Evolutionary conservation across 495 filamentous ascomycete genomes (phyloP).

Genomic region (Penicillium roqueforti): DNA sequence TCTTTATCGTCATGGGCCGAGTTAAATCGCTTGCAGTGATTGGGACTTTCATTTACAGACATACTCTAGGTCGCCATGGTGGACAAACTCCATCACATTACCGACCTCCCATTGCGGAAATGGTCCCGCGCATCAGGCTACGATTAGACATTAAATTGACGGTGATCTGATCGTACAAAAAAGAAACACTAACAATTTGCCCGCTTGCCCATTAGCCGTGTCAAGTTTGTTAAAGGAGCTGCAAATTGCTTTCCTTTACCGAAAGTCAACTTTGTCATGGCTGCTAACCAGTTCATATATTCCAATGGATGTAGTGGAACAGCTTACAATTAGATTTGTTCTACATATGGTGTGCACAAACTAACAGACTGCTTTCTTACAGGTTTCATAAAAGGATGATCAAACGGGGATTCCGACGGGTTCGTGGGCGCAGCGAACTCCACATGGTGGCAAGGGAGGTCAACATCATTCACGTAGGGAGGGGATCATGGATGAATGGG

Average conservation of each 20-base stretch:
- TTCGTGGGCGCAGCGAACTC: background rate
- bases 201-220: too few species aligned
- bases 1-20: too few species aligned
- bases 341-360: background rate
- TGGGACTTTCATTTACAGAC: too few species aligned
- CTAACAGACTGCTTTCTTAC: background rate
- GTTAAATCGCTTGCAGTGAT: too few species aligned
- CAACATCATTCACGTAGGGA: background rate
- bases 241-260: too few species aligned
- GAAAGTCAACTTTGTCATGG: background rate
- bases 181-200: too few species aligned
- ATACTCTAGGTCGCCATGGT: too few species aligned
- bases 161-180: background rate
- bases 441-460: background rate
- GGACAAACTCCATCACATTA: too few species aligned
- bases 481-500: background rate
- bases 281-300: background rate
- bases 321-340: background rate
- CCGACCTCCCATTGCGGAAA: too few species aligned
- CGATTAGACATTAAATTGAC: slow-evolving; percentile 34
- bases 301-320: background rate
- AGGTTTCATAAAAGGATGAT: background rate
- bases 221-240: too few species aligned
- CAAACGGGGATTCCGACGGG: background rate
- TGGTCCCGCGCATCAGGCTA: slow-evolving; percentile 28